Evolutionary conservation across 148 eudicot genomes (phyloP).

Genomic region (Pharnaceum exiguum): DNA sequence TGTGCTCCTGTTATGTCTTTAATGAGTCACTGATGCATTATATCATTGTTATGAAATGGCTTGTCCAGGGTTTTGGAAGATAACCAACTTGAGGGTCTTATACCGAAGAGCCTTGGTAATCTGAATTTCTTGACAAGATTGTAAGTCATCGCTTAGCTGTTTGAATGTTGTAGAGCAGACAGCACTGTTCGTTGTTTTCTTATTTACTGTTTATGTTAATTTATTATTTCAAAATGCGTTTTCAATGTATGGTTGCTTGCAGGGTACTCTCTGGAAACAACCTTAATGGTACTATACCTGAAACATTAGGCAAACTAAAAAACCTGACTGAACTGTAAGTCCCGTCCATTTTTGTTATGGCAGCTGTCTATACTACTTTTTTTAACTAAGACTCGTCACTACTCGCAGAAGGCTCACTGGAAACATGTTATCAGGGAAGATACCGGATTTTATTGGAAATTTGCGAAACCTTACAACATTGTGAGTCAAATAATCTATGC

Average conservation of each 20-base stretch:
- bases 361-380: neutral
- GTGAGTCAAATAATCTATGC: conserved; percentile 37
- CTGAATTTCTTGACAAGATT: conserved; percentile 47
- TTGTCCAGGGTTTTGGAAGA: conserved; percentile 50
- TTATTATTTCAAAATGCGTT: neutral
- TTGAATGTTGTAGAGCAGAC: too few relatives aligned
- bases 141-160: conserved; percentile 42
- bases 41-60: neutral
- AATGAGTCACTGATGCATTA: neutral
- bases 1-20: neutral
- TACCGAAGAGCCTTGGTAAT: conserved; percentile 60
- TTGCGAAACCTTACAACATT: conserved; percentile 42
- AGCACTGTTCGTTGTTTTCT: neutral
- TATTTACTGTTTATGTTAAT: neutral
- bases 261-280: conserved; percentile 69
- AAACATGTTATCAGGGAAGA: conserved; percentile 51
- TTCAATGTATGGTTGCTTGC: conserved; percentile 10
- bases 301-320: conserved; percentile 43
- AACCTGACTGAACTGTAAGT: conserved; percentile 70
- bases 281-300: conserved; percentile 73
- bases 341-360: neutral
- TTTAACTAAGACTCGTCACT: conserved; percentile 1
- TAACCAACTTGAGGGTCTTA: conserved; percentile 54
- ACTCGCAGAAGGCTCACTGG: conserved; percentile 76
- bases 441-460: conserved; percentile 68